These are phyloP conservation scores for Syncephalastrum sp. DNA, from an alignment of 371 early-diverging fungal genomes.

Conservation along the genomic window DNA sequence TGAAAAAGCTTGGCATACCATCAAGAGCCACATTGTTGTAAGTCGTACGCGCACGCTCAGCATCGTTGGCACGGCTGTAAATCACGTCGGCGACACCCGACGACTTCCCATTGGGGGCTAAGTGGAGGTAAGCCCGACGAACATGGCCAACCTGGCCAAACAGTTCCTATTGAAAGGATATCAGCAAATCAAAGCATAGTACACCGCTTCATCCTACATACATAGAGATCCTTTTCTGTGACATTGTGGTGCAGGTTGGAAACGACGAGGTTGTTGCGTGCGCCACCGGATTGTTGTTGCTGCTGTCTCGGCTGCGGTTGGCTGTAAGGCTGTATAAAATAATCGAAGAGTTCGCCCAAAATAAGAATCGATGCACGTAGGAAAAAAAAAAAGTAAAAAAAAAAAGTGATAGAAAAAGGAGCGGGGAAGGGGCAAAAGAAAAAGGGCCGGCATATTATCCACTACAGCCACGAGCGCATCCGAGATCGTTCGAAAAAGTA, in stretches of 20 bases:
- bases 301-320: too few relatives aligned
- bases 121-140: constrained; percentile 48
- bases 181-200: too few relatives aligned
- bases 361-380: background rate
- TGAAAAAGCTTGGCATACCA: constrained; percentile 35
- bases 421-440: constrained; percentile 7
- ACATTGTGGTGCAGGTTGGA: constrained; percentile 63
- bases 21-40: constrained; percentile 63
- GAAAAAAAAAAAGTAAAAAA: background rate
- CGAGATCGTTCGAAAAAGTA: too few relatives aligned
- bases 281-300: constrained; percentile 3
- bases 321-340: too few relatives aligned
- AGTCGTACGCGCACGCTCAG: constrained; percentile 50
- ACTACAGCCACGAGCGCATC: too few relatives aligned
- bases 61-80: constrained; percentile 44
- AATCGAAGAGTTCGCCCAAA: too few relatives aligned
- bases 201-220: constrained; percentile 19
- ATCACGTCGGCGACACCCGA: constrained; percentile 59
- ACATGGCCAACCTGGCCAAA: constrained; percentile 49
- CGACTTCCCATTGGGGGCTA: constrained; percentile 60
- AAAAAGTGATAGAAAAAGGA: constrained; percentile 3
- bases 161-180: constrained; percentile 31
- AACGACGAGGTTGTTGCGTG: constrained; percentile 21
- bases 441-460: constrained; percentile 8
- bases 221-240: constrained; percentile 65